Base-by-base conservation (phyloP, 495 filamentous ascomycete species). In the Hamigera avellanea region DNA sequence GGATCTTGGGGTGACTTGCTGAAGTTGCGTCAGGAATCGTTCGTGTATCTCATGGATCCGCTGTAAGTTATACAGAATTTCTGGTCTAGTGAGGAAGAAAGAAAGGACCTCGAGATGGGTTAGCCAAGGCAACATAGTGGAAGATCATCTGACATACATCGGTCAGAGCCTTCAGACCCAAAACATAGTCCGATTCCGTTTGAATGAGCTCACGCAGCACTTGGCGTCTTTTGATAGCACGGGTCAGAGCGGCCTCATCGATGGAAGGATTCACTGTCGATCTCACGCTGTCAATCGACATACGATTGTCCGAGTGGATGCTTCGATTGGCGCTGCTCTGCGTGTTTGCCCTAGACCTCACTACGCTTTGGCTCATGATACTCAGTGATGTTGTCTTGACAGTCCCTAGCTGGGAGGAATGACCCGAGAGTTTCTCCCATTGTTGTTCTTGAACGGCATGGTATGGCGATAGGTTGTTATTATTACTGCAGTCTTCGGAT, bases 181-280 rank as follows among this genome's bases (percentile, higher is more conserved):
- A 75, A 37, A 95, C 73, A 59, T 96, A 96, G 45, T 83, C 78
- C 49, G 88, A 81, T 56, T 96, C 91, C 0, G 86, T 89, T 29
- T 56, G 70, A 35, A 95, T 69, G 14, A 98, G 61, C 54, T 98
- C 91, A 44, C 85, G 82, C 27, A 96, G 52, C 14, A 88, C 76
- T 38, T 75, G 74, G 8, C 83, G 77, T 35, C 91, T 72, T 45
- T 86, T 80, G 27, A 80, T 48, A 9, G 86, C 70, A 15, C 91
- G 70, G 35, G 73, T 70, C 29, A 72, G 72, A 16, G 81, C 79
- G n/a, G 66, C 78, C 37, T 81, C 72, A 46, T 95, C 86, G 19
- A 77, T 54, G 9, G n/a, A 64, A 49, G 33, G 63, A 28, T 63
- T 73, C 26, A 70, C 54, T 6, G 70, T 64, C 14, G 64, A 57